Evolutionary conservation across 164 flowering plant genomes (phyloP).

Genomic region (Vitis cinerea): DNA sequence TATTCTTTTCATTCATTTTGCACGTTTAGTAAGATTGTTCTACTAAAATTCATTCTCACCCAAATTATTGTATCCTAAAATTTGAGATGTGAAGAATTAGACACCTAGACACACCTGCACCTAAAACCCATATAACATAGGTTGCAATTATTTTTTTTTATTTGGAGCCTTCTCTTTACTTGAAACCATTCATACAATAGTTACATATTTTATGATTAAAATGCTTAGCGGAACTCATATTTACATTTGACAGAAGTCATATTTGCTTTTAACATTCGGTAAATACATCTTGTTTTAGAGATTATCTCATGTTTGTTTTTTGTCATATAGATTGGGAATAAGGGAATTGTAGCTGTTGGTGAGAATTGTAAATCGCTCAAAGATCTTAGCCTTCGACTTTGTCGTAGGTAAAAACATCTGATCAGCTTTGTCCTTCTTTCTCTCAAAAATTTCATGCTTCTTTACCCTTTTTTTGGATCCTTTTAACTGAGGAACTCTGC

Average conservation of each 20-base stretch:
- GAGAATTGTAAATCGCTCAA: conserved; percentile 69
- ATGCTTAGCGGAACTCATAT: no score
- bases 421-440: neutral
- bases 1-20: no score
- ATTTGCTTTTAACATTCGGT: neutral
- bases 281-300: neutral
- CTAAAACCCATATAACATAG: no score
- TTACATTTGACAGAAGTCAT: no score
- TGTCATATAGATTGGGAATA: conserved; percentile 65
- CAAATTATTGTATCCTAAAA: no score
- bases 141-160: neutral
- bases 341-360: conserved; percentile 79
- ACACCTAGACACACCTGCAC: no score
- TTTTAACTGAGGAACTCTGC: no score
- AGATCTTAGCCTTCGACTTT: conserved; percentile 81
- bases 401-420: conserved; percentile 59
- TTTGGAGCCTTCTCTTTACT: neutral
- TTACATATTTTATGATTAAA: neutral
- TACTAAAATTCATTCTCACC: no score
- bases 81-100: no score
- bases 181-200: neutral
- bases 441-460: neutral
- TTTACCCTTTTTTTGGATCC: neutral
- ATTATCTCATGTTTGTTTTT: neutral
- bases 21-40: no score